Evolutionary conservation across 306 rosid genomes (phyloP).

Genomic region (Cicer bijugum): DNA sequence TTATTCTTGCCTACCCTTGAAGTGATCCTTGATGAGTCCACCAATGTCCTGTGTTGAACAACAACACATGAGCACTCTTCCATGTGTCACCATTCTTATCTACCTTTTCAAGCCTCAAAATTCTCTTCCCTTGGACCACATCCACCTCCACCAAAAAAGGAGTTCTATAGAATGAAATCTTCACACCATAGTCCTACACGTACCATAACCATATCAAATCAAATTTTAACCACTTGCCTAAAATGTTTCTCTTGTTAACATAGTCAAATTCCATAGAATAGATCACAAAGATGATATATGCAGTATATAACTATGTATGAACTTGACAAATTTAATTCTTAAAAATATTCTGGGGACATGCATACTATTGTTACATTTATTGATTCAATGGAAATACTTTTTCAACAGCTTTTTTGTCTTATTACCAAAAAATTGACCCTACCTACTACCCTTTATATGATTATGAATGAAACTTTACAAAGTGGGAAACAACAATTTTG

Average conservation of each 20-base stretch:
- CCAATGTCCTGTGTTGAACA: constrained; percentile 97
- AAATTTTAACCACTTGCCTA: background rate
- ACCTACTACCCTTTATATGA: constrained; percentile 1
- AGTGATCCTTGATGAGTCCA: constrained; percentile 86
- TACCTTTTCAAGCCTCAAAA: constrained; percentile 69
- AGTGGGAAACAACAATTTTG: constrained; percentile 15
- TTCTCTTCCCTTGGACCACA: constrained; percentile 72
- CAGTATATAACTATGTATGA: background rate
- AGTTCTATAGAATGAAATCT: constrained; percentile 68
- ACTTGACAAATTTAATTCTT: constrained; percentile 29
- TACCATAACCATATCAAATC: constrained; percentile 44
- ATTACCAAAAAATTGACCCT: background rate
- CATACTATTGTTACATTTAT: constrained; percentile 17
- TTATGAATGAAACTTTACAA: constrained; percentile 36
- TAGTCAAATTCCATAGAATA: constrained; percentile 39
- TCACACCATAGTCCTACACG: constrained; percentile 81
- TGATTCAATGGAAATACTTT: constrained; percentile 31
- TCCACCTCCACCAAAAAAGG: constrained; percentile 80
- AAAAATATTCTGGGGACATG: constrained; percentile 41
- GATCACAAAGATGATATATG: background rate
- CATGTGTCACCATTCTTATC: constrained; percentile 68
- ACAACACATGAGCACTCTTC: constrained; percentile 74
- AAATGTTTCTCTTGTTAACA: constrained; percentile 34
- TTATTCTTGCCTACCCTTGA: constrained; percentile 66
- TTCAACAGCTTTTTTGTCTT: constrained; percentile 32